Evolutionary conservation across 257 asterid species (phyloP), one percentile per base, ranked within the genome.

Genomic region (Knoxia roxburghii): DNA sequence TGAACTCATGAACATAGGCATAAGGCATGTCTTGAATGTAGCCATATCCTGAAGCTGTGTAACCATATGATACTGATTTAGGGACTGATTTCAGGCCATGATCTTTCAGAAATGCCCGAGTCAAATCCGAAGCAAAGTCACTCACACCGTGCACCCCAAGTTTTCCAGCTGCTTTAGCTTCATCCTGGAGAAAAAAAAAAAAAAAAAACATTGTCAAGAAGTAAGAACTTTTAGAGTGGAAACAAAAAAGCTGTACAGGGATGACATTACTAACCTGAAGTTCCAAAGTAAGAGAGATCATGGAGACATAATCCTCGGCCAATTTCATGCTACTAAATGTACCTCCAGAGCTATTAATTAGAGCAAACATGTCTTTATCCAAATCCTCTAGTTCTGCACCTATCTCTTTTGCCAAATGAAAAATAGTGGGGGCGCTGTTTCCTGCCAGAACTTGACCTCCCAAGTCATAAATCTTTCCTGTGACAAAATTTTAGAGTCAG

Each of bases 381-480:
- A 87, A 81, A 39, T 84, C 89, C 77, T 87, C 89, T 35, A 76
- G 68, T 73, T 87, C 86, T 23, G 72, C 82, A 1, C 82, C 85
- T 67, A 70, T 72, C 71, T 89, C 96, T 70, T 82, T 87, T 6
- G 96, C 90, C 75, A 89, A 43, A 57, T 81, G 80, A 40, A 85
- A 85, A 54, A 89, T 78, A 6, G 86, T 82, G 7, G 96, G 96
- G 15, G 95, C 86, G 76, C 95, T 87, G 65, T 82, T 85, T 10
- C 95, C 89, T 15, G 96, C 95, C 39, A 89, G 86, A 52, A 87
- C 90, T 76, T 89, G 96, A 37, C 96, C 96, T 67, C 95, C 95
- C 48, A 89, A 93, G 74, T 89, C 96, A 65, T 89, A 89, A 53
- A 80, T 65, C 59, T 64, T 83, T 71, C 95, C 90, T 86, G 77